Conservation (phyloP, 148 eudicot species). For the Vaccinium macrocarpon region DNA sequence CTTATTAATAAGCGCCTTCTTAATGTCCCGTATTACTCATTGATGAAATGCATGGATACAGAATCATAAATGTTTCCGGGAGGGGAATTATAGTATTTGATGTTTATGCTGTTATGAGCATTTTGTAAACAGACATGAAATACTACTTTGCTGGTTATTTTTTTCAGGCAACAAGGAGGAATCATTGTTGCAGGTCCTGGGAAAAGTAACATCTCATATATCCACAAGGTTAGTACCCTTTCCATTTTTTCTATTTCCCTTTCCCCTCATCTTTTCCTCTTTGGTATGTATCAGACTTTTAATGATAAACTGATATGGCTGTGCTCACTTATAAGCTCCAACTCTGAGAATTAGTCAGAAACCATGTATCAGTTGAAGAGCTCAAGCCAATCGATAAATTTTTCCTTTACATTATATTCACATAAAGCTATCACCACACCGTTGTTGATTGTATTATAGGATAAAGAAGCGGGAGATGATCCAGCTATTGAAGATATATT, state of each 20-base stretch:
- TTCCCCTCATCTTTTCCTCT: background rate
- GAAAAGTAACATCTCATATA: constrained; percentile 73
- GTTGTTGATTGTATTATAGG: constrained; percentile 35
- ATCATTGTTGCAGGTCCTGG: constrained; percentile 97
- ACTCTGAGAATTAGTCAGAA: background rate
- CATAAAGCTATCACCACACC: background rate
- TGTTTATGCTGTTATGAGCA: background rate
- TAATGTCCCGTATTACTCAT: background rate
- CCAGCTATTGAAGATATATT: constrained; percentile 74
- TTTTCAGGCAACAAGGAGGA: constrained; percentile 93
- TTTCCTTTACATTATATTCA: background rate
- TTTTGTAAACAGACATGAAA: background rate
- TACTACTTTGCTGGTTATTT: constrained; percentile 14
- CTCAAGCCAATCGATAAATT: background rate
- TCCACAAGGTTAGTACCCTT: constrained; percentile 66
- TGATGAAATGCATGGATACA: constrained; percentile 12
- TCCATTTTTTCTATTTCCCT: background rate
- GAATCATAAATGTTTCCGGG: background rate
- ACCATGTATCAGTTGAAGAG: background rate
- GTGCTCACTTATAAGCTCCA: background rate
- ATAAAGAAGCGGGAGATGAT: constrained; percentile 95
- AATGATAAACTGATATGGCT: background rate
- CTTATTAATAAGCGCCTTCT: background rate
- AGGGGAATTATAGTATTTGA: background rate
- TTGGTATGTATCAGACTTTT: background rate